Percentiles rank a stretch among this genome's conserved stretches.
These are phyloP conservation scores for Phyllostachys edulis DNA, from an alignment of 176 grass and related monocot genomes.

Conservation along the genomic window DNA sequence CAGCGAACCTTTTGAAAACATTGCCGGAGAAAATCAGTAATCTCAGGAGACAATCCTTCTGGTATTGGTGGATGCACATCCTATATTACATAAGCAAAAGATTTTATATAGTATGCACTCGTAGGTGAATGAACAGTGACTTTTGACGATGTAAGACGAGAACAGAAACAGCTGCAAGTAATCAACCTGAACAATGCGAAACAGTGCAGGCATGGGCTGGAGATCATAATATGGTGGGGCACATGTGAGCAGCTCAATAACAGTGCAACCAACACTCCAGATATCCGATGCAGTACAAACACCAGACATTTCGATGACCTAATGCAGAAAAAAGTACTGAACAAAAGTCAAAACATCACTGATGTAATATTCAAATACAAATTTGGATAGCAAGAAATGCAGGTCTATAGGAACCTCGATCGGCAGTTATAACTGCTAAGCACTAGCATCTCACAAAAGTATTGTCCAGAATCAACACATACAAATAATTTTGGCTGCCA, in stretches of 20 bases:
- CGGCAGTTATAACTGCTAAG: neutral
- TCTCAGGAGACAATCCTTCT: constrained; percentile 88
- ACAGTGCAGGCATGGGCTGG: constrained; percentile 99
- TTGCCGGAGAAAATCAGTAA: constrained; percentile 94
- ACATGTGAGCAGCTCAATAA: constrained; percentile 97
- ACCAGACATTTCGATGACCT: constrained; percentile 99
- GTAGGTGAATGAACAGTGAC: neutral
- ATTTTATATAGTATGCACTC: neutral
- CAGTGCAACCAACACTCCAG: constrained; percentile 99
- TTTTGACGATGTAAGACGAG: constrained; percentile 1
- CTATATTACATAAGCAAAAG: constrained; percentile 41
- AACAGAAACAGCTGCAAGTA: constrained; percentile 20
- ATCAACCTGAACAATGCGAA: constrained; percentile 94
- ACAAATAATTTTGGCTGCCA: constrained; percentile 21
- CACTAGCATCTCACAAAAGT: neutral
- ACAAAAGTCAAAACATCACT: constrained; percentile 7
- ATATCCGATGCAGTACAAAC: constrained; percentile 98
- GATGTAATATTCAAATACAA: neutral
- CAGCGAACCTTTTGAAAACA: constrained; percentile 89
- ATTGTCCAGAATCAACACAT: neutral
- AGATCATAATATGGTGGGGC: constrained; percentile 97
- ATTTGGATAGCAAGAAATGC: neutral
- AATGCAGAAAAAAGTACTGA: constrained; percentile 18
- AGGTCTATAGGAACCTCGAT: neutral
- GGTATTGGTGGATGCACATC: constrained; percentile 97